Evolutionary conservation across 192 early-diverging fungal genomes (phyloP), one percentile per base, ranked within the genome.

Genomic region (Coemansia umbellata): DNA sequence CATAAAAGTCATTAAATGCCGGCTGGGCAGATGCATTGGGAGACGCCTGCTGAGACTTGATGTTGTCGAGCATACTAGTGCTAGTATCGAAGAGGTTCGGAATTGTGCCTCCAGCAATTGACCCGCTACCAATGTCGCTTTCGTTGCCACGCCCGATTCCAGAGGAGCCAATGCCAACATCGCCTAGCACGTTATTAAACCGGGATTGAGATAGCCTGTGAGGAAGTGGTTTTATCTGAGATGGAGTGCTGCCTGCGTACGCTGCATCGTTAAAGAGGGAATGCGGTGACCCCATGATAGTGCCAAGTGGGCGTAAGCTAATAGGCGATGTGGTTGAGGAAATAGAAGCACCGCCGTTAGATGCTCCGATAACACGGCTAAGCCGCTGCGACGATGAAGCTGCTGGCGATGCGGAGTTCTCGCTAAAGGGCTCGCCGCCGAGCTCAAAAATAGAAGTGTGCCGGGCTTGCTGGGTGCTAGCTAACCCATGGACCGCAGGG

Each of bases 21-120:
- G 54, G 41, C 19, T 66, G 59, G 2, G 49, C 54, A 7, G 52
- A 22, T 41, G 41, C 56, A 48, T 58, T 73, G 11, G 77, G 77
- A 10, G 77, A 79, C 9, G 66, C 48, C 47, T 71, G 77, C 57
- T 74, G 77, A 26, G 70, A 74, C 59, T 69, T 63, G 30, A 78
- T 68, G 23, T 58, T 56, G 65, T 75, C 61, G 26, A 74, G 54
- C 21, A 74, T 57, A 26, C 70, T 54, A 19, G 55, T 52, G 27
- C 59, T 54, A 50, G 47, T 61, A 35, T 74, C 70, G 5, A 74
- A 31, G 1, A 60, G 33, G 21, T 35, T 35, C 24, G 53, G 64
- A 26, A 27, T 27, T 14, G 42, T n/a, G 42, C 42, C 23, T 19
- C 42, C 42, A 18, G n/a, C 47, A 18, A 42, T 24, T 31, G 32